Conservation (phyloP, 2,329 filamentous ascomycete genomes). For the Hypoxylon sp. region DNA sequence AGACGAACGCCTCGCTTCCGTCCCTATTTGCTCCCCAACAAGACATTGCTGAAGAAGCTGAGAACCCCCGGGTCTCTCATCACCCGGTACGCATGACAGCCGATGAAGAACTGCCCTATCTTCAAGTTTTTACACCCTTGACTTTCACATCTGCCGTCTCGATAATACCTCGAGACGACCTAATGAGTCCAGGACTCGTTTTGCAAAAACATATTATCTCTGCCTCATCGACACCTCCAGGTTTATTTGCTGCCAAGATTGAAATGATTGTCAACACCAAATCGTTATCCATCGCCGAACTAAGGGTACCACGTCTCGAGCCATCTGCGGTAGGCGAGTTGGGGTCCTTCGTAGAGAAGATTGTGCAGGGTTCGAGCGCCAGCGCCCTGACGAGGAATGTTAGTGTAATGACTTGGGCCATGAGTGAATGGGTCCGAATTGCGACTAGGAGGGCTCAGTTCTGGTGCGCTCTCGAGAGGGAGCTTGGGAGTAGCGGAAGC, state of each 20-base stretch:
- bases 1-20: slow-evolving; percentile 50
- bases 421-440: slow-evolving; percentile 76
- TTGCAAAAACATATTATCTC: slow-evolving; percentile 70
- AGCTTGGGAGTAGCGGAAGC: slow-evolving; percentile 58
- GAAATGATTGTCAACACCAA: slow-evolving; percentile 70
- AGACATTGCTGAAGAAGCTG: slow-evolving; percentile 50
- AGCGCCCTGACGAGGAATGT: slow-evolving; percentile 69
- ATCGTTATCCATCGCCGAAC: slow-evolving; percentile 63
- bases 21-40: slow-evolving; percentile 40
- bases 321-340: slow-evolving; percentile 71
- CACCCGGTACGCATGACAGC: slow-evolving; percentile 73
- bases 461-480: slow-evolving; percentile 68
- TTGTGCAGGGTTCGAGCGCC: slow-evolving; percentile 56
- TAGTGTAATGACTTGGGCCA: slow-evolving; percentile 73
- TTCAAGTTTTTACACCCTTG: slow-evolving; percentile 79
- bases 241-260: slow-evolving; percentile 70
- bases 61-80: slow-evolving; percentile 69
- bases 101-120: slow-evolving; percentile 74
- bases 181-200: slow-evolving; percentile 51
- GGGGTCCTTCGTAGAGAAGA: slow-evolving; percentile 62
- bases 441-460: slow-evolving; percentile 71
- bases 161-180: slow-evolving; percentile 55
- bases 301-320: slow-evolving; percentile 69
- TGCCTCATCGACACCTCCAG: slow-evolving; percentile 62
- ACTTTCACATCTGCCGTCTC: slow-evolving; percentile 68